Evolutionary conservation across 1,284 basidiomycete genomes (phyloP), one percentile per base, ranked within the genome.

Genomic region (Malassezia sympodialis): DNA sequence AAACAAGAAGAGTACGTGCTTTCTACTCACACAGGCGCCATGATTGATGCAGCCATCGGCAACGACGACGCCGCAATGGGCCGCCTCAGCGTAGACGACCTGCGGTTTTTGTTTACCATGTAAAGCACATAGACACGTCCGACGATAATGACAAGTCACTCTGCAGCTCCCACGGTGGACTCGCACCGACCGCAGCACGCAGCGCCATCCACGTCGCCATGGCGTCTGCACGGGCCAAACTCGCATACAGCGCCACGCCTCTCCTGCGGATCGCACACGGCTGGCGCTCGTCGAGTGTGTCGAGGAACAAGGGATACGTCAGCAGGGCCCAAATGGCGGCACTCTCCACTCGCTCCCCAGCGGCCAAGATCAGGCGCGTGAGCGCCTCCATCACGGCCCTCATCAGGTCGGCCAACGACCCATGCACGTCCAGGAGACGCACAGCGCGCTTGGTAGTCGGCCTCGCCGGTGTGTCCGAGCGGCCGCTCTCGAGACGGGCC

Each of bases 1-100:
- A 77, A 88, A 93, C 76, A 93, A 93, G 79, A 93, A 93, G 76
- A 83, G 83, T 46, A 34, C 7, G 44, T 46, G 34, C 84, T 84
- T 0, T 87, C 88, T 86, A 80, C 87, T 5, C 82, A 86, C 68
- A 86, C 86, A 46, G 44, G 48, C 28, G 69, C 67, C 28, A 74
- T 74, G 72, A 68, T 74, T 47, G 69, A 74, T 49, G 72, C 72
- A 4, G 71, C 72, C 10, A 70, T 74, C 21, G 67, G 69, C 53
- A 66, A 72, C 30, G 72, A 74, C 56, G 72, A 74, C 40, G 48
- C 60, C 3, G 72, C 72, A 6, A 74, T 73, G 71, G 67, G 68
- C n/a, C 63, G 72, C 4, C 59, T 74, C 17, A 68, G 62, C 45
- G 72, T 73, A 21, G 60, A 62, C 10, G 72, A 73, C 50, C 57